These are phyloP conservation scores for Podospora tetraspora DNA, from an alignment of 495 filamentous ascomycete species.

Conservation along the genomic window DNA sequence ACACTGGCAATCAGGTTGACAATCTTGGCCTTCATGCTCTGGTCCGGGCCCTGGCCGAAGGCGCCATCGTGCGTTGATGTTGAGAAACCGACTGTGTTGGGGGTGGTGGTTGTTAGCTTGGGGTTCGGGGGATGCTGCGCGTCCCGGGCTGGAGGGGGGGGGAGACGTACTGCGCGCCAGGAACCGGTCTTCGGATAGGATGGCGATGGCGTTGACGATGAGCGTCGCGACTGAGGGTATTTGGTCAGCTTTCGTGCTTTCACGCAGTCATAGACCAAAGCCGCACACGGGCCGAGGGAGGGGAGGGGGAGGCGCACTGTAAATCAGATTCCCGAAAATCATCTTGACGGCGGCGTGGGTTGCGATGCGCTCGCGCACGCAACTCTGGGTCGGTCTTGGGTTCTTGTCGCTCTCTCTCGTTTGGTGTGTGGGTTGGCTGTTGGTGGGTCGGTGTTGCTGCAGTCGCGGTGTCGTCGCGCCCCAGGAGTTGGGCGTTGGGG, in stretches of 20 bases:
- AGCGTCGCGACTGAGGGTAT: constrained; percentile 64
- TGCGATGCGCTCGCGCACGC: neutral
- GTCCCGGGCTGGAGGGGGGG: neutral
- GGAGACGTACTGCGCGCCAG: constrained; percentile 76
- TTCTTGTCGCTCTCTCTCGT: neutral
- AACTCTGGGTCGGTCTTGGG: neutral
- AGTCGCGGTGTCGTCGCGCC: neutral
- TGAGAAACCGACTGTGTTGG: constrained; percentile 71
- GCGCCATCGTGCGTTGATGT: constrained; percentile 57
- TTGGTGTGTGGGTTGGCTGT: neutral
- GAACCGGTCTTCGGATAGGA: constrained; percentile 97
- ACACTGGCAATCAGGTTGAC: constrained; percentile 88
- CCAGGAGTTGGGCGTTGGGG: neutral
- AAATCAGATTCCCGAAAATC: constrained; percentile 71
- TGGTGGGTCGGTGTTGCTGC: neutral
- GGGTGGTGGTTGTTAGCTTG: constrained; percentile 2
- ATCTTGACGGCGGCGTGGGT: constrained; percentile 36
- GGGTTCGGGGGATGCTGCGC: too few relatives aligned
- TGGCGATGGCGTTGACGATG: constrained; percentile 87
- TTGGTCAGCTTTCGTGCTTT: neutral
- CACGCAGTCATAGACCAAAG: too few relatives aligned
- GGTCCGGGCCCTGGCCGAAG: constrained; percentile 66
- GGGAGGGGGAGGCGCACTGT: constrained; percentile 45
- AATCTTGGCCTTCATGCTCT: constrained; percentile 79
- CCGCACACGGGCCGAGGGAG: neutral